Evolutionary conservation across 306 rosid species (phyloP).

Genomic region (Styphnolobium japonicum): DNA sequence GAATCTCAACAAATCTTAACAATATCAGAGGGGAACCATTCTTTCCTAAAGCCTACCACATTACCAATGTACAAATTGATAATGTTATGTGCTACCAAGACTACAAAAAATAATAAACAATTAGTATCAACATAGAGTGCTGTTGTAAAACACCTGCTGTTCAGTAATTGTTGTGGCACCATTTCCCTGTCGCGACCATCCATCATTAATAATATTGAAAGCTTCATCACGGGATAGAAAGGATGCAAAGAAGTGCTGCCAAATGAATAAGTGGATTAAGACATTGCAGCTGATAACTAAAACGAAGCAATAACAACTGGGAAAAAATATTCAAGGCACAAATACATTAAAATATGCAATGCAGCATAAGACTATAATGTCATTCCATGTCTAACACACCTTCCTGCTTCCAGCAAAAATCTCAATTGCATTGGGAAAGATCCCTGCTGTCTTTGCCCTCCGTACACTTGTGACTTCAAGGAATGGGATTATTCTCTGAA

Average conservation of each 20-base stretch:
- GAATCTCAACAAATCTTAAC: too few relatives aligned
- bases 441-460: slow-evolving; percentile 96
- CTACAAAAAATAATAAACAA: slow-evolving; percentile 11
- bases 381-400: slow-evolving; percentile 42
- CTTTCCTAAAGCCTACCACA: background rate
- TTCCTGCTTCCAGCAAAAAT: slow-evolving; percentile 64
- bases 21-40: background rate
- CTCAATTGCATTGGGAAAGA: slow-evolving; percentile 96
- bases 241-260: slow-evolving; percentile 90
- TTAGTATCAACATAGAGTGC: slow-evolving; percentile 2
- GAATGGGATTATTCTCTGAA: slow-evolving; percentile 86
- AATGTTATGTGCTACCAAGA: background rate
- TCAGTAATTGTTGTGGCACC: slow-evolving; percentile 43
- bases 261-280: slow-evolving; percentile 31
- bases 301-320: background rate
- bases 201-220: slow-evolving; percentile 72
- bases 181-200: slow-evolving; percentile 61
- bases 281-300: slow-evolving; percentile 24
- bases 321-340: slow-evolving; percentile 6
- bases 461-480: slow-evolving; percentile 71
- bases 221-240: slow-evolving; percentile 97
- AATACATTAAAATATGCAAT: slow-evolving; percentile 17
- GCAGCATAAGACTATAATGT: slow-evolving; percentile 2
- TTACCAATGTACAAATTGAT: background rate
- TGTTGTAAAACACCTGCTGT: slow-evolving; percentile 52